These are phyloP conservation scores for Colletotrichum sp. DNA, from an alignment of 2,329 filamentous ascomycete species.

Conservation along the genomic window DNA sequence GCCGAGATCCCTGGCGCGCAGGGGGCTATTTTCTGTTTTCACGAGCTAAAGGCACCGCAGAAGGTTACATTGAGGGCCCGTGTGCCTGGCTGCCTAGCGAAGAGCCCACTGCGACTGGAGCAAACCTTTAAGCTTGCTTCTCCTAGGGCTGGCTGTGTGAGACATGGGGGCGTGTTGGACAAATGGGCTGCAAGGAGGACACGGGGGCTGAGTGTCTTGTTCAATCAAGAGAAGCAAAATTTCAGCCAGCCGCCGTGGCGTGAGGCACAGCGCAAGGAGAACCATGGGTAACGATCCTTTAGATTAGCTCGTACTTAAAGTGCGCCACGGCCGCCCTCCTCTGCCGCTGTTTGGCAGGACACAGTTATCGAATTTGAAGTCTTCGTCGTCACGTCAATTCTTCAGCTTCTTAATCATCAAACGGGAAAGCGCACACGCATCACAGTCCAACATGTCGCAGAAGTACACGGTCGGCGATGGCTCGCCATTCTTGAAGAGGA, in stretches of 20 bases:
- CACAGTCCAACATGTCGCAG: slow-evolving; percentile 23
- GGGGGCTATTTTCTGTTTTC: neutral
- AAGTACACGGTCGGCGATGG: slow-evolving; percentile 31
- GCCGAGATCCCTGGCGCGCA: neutral
- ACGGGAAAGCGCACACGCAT: neutral
- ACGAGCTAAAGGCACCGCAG: neutral
- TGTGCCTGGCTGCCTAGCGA: neutral
- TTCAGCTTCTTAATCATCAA: neutral
- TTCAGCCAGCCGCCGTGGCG: neutral
- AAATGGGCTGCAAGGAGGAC: neutral
- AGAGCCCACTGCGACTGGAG: neutral
- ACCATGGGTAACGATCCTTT: neutral
- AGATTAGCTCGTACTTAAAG: neutral
- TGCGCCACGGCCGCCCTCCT: neutral
- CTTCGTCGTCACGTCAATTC: neutral
- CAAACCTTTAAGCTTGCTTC: neutral
- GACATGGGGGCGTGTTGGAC: neutral
- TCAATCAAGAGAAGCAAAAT: neutral
- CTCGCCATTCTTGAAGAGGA: slow-evolving; percentile 38
- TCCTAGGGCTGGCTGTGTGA: neutral
- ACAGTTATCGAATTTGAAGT: neutral
- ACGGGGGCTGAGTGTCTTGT: neutral
- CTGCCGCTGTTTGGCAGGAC: neutral
- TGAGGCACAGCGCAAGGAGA: neutral
- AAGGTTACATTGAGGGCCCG: neutral